phyloP scores from a whole-genome alignment of 176 grass and related monocot species.

The Rhynchospora pubera region DNA sequence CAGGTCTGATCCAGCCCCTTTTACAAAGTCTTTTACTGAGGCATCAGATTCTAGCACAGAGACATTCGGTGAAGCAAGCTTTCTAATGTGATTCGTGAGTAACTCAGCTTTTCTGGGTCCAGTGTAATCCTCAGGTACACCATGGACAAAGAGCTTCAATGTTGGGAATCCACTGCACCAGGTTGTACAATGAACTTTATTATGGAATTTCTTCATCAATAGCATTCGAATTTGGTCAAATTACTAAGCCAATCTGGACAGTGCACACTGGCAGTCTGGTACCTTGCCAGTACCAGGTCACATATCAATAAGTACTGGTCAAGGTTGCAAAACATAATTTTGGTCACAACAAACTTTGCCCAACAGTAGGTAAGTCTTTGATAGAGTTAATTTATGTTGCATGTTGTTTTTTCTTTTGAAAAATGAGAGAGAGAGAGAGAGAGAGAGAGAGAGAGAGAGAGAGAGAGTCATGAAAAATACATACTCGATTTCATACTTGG shows the following conservation, averaged over 20 bases:
- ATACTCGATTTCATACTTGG: conserved; percentile 85
- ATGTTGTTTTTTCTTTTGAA: not conserved
- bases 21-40: conserved; percentile 48
- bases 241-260: not conserved
- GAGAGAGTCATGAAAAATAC: conserved; percentile 12
- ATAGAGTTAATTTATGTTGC: not conserved
- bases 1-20: conserved; percentile 41
- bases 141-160: conserved; percentile 79
- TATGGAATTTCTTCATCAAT: not conserved
- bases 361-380: not conserved
- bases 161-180: conserved; percentile 78
- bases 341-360: not conserved
- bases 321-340: not conserved
- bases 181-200: not conserved
- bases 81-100: conserved; percentile 63
- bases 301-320: not conserved
- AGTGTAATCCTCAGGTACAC: conserved; percentile 60
- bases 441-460: not conserved
- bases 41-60: conserved; percentile 55
- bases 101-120: conserved; percentile 77
- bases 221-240: not conserved
- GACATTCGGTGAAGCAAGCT: conserved; percentile 60
- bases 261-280: not conserved
- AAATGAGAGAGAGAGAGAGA: not conserved
- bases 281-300: not conserved